Evolutionary conservation across 1,284 basidiomycete genomes (phyloP).

Genomic region (Volvariella volvacea): DNA sequence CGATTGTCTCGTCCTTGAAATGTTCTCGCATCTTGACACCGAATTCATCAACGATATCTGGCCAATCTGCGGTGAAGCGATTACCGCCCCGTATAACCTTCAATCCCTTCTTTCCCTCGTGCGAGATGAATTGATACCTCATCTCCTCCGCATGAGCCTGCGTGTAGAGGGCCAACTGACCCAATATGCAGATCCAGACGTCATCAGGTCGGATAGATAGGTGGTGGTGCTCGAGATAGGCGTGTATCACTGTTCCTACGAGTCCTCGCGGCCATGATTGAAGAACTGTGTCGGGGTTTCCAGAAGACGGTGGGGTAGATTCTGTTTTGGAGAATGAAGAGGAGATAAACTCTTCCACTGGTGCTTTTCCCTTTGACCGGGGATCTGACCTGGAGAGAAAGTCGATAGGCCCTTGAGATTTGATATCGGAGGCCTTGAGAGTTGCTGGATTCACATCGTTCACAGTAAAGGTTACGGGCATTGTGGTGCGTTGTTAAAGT

Average conservation of each 20-base stretch:
- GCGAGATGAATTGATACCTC: conserved; percentile 27
- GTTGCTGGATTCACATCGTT: not conserved
- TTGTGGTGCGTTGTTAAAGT: too few species aligned
- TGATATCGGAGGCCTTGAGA: too few species aligned
- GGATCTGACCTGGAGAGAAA: too few species aligned
- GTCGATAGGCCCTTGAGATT: too few species aligned
- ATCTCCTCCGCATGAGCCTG: conserved; percentile 29
- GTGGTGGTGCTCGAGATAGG: conserved; percentile 17
- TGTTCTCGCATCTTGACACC: conserved; percentile 21
- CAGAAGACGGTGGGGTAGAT: not conserved
- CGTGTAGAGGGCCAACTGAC: conserved; percentile 18
- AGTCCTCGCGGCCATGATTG: conserved; percentile 11
- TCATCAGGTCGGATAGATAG: conserved; percentile 18
- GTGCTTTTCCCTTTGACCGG: too few species aligned
- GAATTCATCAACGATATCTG: conserved; percentile 21
- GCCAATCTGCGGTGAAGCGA: conserved; percentile 22
- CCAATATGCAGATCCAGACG: conserved; percentile 18
- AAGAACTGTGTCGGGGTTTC: not conserved
- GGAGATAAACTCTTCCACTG: not conserved
- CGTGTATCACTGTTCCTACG: conserved; percentile 14
- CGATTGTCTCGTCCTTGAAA: conserved; percentile 21
- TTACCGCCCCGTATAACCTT: conserved; percentile 14
- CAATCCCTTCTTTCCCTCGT: conserved; percentile 24
- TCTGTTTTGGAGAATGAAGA: not conserved
- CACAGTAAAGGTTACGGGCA: not conserved